Percentiles rank a stretch among this genome's conserved stretches.
Conservation (phyloP, 352 stramenopile species). For the Phytophthora pluvialis region DNA sequence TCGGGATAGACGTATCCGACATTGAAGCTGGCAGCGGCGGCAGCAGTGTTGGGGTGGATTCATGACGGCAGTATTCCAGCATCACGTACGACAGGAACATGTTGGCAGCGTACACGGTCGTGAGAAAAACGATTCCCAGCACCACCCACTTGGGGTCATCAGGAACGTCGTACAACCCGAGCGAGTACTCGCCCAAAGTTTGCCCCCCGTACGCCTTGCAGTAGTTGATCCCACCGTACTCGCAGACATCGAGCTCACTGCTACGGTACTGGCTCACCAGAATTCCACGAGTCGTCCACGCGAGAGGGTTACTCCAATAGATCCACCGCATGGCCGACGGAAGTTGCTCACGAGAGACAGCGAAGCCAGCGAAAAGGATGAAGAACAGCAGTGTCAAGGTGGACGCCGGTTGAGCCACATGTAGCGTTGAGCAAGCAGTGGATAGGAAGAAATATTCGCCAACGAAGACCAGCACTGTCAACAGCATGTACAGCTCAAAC, state of each 20-base stretch:
- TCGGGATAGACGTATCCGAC: conserved; percentile 14
- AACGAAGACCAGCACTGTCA: conserved; percentile 54
- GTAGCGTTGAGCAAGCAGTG: conserved; percentile 37
- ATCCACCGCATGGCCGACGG: conserved; percentile 47
- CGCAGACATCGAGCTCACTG: conserved; percentile 38
- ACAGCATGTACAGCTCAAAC: conserved; percentile 55
- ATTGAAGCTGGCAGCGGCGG: conserved; percentile 13
- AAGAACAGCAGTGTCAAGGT: conserved; percentile 50
- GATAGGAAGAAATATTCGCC: conserved; percentile 53
- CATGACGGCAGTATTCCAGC: conserved; percentile 46
- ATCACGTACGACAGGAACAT: conserved; percentile 46
- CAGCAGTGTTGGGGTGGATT: conserved; percentile 16
- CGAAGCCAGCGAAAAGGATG: conserved; percentile 59
- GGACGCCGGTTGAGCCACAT: conserved; percentile 51
- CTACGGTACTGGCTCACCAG: conserved; percentile 55
- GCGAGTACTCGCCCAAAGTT: conserved; percentile 47
- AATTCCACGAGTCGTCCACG: conserved; percentile 49
- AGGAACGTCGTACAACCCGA: conserved; percentile 49
- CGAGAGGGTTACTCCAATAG: conserved; percentile 70
- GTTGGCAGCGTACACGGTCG: conserved; percentile 31
- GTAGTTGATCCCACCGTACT: conserved; percentile 50
- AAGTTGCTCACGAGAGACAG: conserved; percentile 48
- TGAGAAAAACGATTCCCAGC: conserved; percentile 41
- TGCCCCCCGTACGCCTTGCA: conserved; percentile 37
- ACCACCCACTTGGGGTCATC: conserved; percentile 45